These are phyloP conservation scores for Dendryphion nanum DNA, from an alignment of 2,329 filamentous ascomycete species.

Conservation along the genomic window DNA sequence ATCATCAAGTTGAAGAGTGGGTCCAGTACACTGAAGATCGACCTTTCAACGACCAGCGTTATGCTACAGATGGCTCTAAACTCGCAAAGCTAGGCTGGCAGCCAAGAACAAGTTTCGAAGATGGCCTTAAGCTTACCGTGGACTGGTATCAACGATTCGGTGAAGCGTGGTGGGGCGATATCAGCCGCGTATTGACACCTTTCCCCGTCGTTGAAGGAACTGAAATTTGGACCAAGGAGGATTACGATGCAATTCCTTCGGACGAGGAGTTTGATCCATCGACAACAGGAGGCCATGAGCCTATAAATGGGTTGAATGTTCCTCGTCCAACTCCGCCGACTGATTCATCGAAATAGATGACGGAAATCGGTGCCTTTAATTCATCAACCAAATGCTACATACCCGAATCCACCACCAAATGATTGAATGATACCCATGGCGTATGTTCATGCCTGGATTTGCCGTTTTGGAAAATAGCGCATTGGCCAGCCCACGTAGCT, in stretches of 20 bases:
- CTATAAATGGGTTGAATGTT: too few relatives aligned
- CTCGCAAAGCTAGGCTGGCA: conserved; percentile 37
- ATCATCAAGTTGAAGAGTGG: conserved; percentile 57
- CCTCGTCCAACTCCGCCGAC: too few relatives aligned
- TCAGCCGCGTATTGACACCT: conserved; percentile 37
- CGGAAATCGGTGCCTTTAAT: too few relatives aligned
- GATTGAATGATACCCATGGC: too few relatives aligned
- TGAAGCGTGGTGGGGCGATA: conserved; percentile 43
- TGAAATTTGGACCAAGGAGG: conserved; percentile 41
- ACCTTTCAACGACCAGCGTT: conserved; percentile 54
- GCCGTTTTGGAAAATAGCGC: too few relatives aligned
- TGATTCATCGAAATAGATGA: too few relatives aligned
- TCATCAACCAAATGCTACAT: too few relatives aligned
- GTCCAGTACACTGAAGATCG: conserved; percentile 75
- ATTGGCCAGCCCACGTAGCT: too few relatives aligned
- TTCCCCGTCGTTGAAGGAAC: conserved; percentile 40
- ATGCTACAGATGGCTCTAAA: conserved; percentile 40
- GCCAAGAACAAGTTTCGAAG: conserved; percentile 34
- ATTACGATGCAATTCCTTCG: conserved; percentile 37
- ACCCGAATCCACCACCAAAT: too few relatives aligned
- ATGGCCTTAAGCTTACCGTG: conserved; percentile 37
- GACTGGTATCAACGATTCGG: conserved; percentile 41
- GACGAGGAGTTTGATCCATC: conserved; percentile 24
- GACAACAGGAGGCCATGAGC: too few relatives aligned
- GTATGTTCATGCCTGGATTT: too few relatives aligned